A percentile compares a stretch with the other conserved stretches of the same genome.
phyloP scores from a whole-genome alignment of 2,329 filamentous ascomycete species.

The Diaporthe sp. region DNA sequence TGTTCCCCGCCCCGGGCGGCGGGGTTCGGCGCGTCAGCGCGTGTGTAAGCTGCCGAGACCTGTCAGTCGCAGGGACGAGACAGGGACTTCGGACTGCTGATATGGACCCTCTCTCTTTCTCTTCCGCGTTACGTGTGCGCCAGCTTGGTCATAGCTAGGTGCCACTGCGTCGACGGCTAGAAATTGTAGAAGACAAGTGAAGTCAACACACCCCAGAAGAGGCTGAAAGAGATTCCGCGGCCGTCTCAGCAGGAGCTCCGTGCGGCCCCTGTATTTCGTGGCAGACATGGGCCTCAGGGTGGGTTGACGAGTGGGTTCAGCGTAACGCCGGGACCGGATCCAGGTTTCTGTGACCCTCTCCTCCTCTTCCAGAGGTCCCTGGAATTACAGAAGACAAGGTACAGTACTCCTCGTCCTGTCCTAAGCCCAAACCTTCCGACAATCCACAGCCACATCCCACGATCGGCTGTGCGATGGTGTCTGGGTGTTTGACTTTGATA shows the following conservation, averaged over 20 bases:
- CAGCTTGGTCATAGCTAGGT: background rate
- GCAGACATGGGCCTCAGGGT: constrained; percentile 13
- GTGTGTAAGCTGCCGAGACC: constrained; percentile 34
- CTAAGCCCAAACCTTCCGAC: background rate
- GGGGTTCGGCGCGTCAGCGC: constrained; percentile 22
- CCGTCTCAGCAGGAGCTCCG: constrained; percentile 32
- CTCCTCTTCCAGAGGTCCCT: background rate
- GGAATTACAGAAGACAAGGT: background rate
- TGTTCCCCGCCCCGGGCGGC: constrained; percentile 8
- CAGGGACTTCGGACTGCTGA: constrained; percentile 16
- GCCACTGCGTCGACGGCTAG: background rate
- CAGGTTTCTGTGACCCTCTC: constrained; percentile 13
- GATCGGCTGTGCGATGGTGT: constrained; percentile 18
- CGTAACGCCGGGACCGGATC: constrained; percentile 36
- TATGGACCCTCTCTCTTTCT: background rate
- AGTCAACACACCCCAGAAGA: constrained; percentile 3
- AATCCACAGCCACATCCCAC: constrained; percentile 8
- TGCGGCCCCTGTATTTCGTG: constrained; percentile 38
- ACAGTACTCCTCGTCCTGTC: background rate
- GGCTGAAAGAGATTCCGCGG: constrained; percentile 35
- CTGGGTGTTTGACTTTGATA: constrained; percentile 1
- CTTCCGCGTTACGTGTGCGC: background rate
- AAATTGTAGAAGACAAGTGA: background rate
- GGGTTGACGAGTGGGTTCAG: constrained; percentile 26
- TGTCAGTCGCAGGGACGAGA: constrained; percentile 29